Base-by-base conservation (phyloP, 495 filamentous ascomycete genomes). In the Mytilinidion resinicola region DNA sequence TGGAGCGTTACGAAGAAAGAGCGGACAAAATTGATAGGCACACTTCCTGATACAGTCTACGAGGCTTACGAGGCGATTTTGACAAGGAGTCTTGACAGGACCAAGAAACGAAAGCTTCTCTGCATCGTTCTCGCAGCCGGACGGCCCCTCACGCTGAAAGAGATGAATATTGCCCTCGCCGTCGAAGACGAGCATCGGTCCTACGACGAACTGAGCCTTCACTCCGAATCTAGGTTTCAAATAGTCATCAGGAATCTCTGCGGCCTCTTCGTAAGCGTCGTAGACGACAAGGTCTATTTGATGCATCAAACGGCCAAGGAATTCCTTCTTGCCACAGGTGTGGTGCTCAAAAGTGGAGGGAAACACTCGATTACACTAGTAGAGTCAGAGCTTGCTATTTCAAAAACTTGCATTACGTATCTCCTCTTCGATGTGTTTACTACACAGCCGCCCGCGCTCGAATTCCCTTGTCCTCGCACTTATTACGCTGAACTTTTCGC, bases 261-360 rank as follows among this genome's bases (percentile, higher is more conserved):
- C 42, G 53, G 53, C 8, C 53, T 56, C 38, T 56, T 56, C 30
- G 25, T 56, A 10, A 50, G n/a, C 11, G 53, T 56, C 15, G 19
- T 19, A 2, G 39, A 56, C 42, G 11, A 15, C 4, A 56, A 21
- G 21, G 36, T 48, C 8, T 56, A 56, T 34, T 38, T 56, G 5
- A 15, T 56, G 3, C 53, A 56, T 34, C 53, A 56, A 56, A 56
- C 53, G 6, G 37, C 53, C 3, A 43, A 25, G 15, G 53, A 56
- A 21, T 56, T 56, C 53, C 30, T 56, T 9, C 9, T 46, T 17
- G 9, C 9, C 11, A 46, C 8, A 9, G 8, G 20, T 17, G 15
- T 8, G 15, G 43, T 46, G 6, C 9, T n/a, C 20, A 9, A 10
- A 8, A 7, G 9, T 17, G 8, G 20, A 46, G 12, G 43, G 43